Evolutionary conservation across 257 asterid genomes (phyloP).

Genomic region (Asclepias syriaca): DNA sequence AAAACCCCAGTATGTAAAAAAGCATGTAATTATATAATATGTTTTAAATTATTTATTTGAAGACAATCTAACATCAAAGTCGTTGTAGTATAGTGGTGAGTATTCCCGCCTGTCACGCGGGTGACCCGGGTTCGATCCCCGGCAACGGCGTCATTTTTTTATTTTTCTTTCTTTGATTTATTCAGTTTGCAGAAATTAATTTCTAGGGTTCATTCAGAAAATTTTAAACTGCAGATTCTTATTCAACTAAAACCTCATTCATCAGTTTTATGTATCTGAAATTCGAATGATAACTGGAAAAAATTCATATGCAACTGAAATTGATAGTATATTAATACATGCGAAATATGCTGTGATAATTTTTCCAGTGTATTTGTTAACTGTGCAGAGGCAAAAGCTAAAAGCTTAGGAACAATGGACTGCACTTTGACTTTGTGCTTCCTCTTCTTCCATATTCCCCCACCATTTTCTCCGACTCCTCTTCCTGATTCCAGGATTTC

Average conservation of each 20-base stretch:
- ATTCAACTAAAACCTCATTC: too few species aligned
- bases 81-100: constrained; percentile 98
- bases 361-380: background rate
- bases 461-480: constrained; percentile 48
- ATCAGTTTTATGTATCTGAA: too few species aligned
- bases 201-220: background rate
- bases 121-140: constrained; percentile 99
- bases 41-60: too few species aligned
- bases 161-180: too few species aligned
- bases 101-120: constrained; percentile 98
- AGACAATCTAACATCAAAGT: too few species aligned
- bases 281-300: too few species aligned
- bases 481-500: constrained; percentile 26
- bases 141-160: constrained; percentile 56
- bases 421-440: background rate
- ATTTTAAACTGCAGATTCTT: too few species aligned
- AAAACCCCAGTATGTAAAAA: too few species aligned
- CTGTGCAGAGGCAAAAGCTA: background rate
- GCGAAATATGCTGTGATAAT: background rate
- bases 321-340: too few species aligned
- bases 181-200: background rate
- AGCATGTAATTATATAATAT: too few species aligned
- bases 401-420: background rate
- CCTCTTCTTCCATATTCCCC: constrained; percentile 28
- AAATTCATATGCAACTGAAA: too few species aligned